Percentiles rank a stretch among this genome's conserved stretches.
Evolutionary conservation across 1,139 yeast species (phyloP).

Genomic region (Yamadazyma triangularis): DNA sequence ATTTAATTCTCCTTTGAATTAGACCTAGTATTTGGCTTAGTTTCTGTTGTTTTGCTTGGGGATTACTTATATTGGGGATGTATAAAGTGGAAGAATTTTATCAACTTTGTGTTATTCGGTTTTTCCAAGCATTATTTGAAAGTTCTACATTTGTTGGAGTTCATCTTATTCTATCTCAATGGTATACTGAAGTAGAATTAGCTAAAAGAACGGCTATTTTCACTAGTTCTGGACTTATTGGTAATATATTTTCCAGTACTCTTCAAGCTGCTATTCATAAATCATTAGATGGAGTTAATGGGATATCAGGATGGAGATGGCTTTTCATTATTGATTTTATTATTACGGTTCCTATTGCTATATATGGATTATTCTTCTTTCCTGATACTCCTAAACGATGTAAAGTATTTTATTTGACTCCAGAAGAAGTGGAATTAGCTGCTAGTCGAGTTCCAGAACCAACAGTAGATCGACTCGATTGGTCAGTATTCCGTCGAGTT

Average conservation of each 20-base stretch:
- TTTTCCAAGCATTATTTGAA: constrained; percentile 54
- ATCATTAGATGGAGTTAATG: constrained; percentile 26
- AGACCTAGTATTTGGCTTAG: constrained; percentile 54
- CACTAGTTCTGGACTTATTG: constrained; percentile 49
- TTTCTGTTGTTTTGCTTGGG: constrained; percentile 54
- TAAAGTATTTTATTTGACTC: constrained; percentile 28
- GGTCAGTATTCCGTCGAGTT: constrained; percentile 44
- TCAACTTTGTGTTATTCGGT: constrained; percentile 48
- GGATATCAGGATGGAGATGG: constrained; percentile 39
- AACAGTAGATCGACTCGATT: constrained; percentile 32
- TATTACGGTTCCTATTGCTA: constrained; percentile 43
- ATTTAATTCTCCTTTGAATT: constrained; percentile 44
- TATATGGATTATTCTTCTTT: constrained; percentile 51
- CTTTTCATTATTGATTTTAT: constrained; percentile 33
- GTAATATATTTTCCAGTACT: constrained; percentile 41
- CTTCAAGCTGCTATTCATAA: constrained; percentile 33
- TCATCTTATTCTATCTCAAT: constrained; percentile 48
- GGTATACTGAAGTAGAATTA: constrained; percentile 49
- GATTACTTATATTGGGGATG: constrained; percentile 47
- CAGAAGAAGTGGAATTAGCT: constrained; percentile 34
- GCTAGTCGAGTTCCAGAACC: constrained; percentile 19
- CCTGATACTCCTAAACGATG: constrained; percentile 55
- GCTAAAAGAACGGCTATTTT: constrained; percentile 46
- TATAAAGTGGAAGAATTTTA: constrained; percentile 39
- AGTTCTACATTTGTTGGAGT: constrained; percentile 52